phyloP scores from a whole-genome alignment of 331 rosid genomes.

The Cucumis variabilis region DNA sequence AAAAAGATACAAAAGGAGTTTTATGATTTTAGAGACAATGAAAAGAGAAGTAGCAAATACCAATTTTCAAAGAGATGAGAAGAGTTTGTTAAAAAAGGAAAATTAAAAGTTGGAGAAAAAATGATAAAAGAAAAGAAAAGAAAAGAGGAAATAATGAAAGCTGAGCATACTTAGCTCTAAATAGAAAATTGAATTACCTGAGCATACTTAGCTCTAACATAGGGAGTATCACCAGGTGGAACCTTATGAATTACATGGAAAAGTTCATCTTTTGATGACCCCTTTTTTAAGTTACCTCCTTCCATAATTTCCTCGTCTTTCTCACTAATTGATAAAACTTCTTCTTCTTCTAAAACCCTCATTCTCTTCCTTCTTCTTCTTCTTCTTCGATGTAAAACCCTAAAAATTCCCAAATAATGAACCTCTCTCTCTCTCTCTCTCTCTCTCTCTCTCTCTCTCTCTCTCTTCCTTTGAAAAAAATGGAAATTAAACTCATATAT shows the following conservation, averaged over 20 bases:
- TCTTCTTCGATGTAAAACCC: neutral
- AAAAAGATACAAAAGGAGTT: too few relatives aligned
- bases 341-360: neutral
- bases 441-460: neutral
- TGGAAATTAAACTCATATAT: neutral
- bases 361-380: neutral
- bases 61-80: too few relatives aligned
- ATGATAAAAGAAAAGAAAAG: too few relatives aligned
- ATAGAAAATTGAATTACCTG: slow-evolving; percentile 53
- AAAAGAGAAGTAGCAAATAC: too few relatives aligned
- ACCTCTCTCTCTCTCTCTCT: neutral
- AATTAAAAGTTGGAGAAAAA: too few relatives aligned
- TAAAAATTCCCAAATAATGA: neutral
- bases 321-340: neutral
- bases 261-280: slow-evolving; percentile 53
- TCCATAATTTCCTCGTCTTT: neutral
- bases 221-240: slow-evolving; percentile 86
- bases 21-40: too few relatives aligned
- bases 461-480: neutral
- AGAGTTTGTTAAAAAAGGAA: too few relatives aligned
- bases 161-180: slow-evolving; percentile 88
- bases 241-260: slow-evolving; percentile 88
- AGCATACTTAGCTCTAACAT: slow-evolving; percentile 92
- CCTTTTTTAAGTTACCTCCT: slow-evolving; percentile 39
- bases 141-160: too few relatives aligned